Evolutionary conservation across 2,329 filamentous ascomycete species (phyloP), one percentile per base, ranked within the genome.

Genomic region (Pestalotiopsis sp.): DNA sequence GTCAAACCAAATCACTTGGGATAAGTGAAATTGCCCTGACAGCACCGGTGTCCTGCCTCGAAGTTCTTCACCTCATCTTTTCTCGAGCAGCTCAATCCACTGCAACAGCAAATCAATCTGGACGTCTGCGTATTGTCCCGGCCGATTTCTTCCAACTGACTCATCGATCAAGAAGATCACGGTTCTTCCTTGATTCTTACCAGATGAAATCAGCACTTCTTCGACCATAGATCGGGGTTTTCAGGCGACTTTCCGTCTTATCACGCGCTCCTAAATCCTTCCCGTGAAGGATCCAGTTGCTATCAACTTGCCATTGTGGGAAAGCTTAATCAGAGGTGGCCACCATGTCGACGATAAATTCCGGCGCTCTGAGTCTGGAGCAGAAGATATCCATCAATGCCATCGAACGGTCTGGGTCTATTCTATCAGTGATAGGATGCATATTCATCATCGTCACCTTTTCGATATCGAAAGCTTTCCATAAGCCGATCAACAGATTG

Each of bases 401-500:
- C 68, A 86, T 92, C 62, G 92, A 94, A 78, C 86, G 93, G 63
- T 82, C 87, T 17, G 89, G 90, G 75, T 95, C 93, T 0, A 85
- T 90, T 7, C 80, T 95, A 58, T 95, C 93, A 1, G 78, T 96
- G 0, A 65, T 91, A 1, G 93, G 92, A 68, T 92, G 90, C 58
- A 73, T 90, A 39, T 89, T 95, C 77, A 92, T 94, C 75, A 89
- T 95, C 67, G 73, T 83, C 67, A 94, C 92, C 3, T 96, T 95
- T 76, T 80, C 87, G 38, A 79, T 80, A n/a, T 93, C 91, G 39
- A 86, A 84, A 17, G 85, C 86, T 4, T 96, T 96, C 77, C 92
- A 92, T 75, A 95, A 94, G 76, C 92, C 93, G n/a, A 94, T 96
- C 81, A 96, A 96, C 76, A 87, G 93, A 20, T 85, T 97, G 0